Percentiles rank a stretch among this genome's conserved stretches.
Conservation (phyloP, 129 eudicot genomes). For the Gnaphalium uliginosum region DNA sequence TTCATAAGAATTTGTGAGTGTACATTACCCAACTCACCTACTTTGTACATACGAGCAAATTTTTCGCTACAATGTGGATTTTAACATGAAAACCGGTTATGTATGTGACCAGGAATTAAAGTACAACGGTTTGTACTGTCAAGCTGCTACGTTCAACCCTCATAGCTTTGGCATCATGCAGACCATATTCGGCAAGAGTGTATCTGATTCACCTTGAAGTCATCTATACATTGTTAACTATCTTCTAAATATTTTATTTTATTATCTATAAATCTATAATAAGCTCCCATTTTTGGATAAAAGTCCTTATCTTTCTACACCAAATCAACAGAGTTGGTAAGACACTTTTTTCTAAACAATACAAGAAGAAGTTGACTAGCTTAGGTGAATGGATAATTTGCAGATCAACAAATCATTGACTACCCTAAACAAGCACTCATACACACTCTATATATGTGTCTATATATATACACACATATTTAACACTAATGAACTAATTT, state of each 20-base stretch:
- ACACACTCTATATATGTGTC: neutral
- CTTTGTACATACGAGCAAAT: no score
- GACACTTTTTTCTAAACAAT: neutral
- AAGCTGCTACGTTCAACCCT: no score
- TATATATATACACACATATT: neutral
- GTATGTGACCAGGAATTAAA: no score
- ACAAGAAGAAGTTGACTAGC: conserved; percentile 13
- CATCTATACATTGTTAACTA: no score
- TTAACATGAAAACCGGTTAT: no score
- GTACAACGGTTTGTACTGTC: no score
- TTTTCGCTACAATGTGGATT: no score
- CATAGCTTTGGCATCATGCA: no score
- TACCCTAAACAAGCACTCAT: neutral
- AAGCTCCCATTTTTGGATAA: neutral
- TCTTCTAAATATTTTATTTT: neutral
- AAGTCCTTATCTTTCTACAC: neutral
- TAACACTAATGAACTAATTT: neutral
- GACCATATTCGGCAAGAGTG: no score
- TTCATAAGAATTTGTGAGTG: no score
- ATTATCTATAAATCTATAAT: neutral
- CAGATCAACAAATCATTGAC: conserved; percentile 40
- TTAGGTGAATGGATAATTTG: conserved; percentile 10
- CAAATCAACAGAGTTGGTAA: conserved; percentile 1
- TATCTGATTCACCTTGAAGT: no score
- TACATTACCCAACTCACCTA: no score